Conservation (phyloP, 2,329 filamentous ascomycete species). For the Paraconiothyrium brasiliense region DNA sequence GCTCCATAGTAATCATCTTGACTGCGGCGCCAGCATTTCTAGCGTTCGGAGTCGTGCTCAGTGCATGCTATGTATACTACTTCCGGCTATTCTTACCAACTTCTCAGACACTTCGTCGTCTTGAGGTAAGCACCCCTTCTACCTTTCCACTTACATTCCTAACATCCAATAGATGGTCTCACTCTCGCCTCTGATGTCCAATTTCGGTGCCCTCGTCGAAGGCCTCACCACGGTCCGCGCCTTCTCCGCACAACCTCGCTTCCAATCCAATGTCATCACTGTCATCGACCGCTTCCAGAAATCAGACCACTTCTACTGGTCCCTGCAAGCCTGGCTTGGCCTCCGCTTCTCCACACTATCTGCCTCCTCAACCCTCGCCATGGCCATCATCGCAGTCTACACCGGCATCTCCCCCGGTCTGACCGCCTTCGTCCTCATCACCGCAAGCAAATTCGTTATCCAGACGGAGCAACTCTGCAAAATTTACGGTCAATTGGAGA, state of each 20-base stretch:
- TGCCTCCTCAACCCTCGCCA: conserved; percentile 74
- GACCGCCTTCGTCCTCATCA: conserved; percentile 83
- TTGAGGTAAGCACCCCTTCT: conserved; percentile 63
- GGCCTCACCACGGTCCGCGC: conserved; percentile 88
- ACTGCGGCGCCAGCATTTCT: conserved; percentile 81
- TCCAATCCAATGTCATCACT: conserved; percentile 80
- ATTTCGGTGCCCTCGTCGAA: conserved; percentile 87
- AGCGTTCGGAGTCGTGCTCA: conserved; percentile 73
- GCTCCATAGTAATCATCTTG: conserved; percentile 80
- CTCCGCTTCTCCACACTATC: conserved; percentile 80
- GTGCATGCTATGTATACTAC: conserved; percentile 73
- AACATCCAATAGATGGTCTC: conserved; percentile 72
- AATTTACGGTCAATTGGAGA: conserved; percentile 84
- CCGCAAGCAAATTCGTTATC: conserved; percentile 71
- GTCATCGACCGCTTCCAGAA: conserved; percentile 91
- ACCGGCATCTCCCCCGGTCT: conserved; percentile 79
- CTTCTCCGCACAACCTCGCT: conserved; percentile 79
- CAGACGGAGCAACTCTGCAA: conserved; percentile 79
- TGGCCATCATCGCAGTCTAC: conserved; percentile 79
- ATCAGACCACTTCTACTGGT: conserved; percentile 96
- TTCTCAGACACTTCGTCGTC: conserved; percentile 81
- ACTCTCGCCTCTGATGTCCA: conserved; percentile 86
- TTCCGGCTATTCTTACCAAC: conserved; percentile 82
- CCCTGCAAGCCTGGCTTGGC: conserved; percentile 83
- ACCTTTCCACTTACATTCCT: conserved; percentile 13